A percentile compares a stretch with the other conserved stretches of the same genome.
phyloP scores from a whole-genome alignment of 805 yeast genomes.

The Yarrowia sp. region DNA sequence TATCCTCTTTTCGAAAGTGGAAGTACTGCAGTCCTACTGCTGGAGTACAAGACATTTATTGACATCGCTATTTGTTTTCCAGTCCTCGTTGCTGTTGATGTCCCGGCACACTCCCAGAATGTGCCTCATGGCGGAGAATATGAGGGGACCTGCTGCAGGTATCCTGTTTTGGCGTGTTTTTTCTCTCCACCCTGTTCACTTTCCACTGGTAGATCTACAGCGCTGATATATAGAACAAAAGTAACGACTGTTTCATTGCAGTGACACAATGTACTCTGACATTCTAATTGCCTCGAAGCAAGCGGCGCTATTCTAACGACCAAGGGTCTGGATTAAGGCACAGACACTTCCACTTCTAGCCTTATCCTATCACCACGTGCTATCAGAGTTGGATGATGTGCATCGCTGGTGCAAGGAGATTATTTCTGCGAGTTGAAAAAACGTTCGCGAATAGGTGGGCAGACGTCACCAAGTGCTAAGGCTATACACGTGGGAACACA shows the following conservation, averaged over 20 bases:
- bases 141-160: background rate
- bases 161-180: no score
- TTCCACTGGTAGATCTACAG: constrained; percentile 10
- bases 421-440: background rate
- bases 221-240: background rate
- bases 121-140: background rate
- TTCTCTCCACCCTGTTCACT: constrained; percentile 1
- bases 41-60: no score
- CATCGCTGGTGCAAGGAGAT: background rate
- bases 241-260: background rate
- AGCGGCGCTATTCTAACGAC: background rate
- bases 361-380: constrained; percentile 20
- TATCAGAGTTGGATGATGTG: constrained; percentile 15
- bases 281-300: constrained; percentile 8
- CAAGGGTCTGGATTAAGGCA: background rate
- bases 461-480: background rate
- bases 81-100: no score
- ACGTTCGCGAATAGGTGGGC: background rate
- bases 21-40: no score
- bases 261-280: background rate
- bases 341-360: background rate
- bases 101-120: no score
- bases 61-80: no score
- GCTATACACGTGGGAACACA: background rate
- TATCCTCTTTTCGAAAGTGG: no score